Conservation (phyloP, 202 grass and related monocot species). For the Cymbopogon flexuosus region DNA sequence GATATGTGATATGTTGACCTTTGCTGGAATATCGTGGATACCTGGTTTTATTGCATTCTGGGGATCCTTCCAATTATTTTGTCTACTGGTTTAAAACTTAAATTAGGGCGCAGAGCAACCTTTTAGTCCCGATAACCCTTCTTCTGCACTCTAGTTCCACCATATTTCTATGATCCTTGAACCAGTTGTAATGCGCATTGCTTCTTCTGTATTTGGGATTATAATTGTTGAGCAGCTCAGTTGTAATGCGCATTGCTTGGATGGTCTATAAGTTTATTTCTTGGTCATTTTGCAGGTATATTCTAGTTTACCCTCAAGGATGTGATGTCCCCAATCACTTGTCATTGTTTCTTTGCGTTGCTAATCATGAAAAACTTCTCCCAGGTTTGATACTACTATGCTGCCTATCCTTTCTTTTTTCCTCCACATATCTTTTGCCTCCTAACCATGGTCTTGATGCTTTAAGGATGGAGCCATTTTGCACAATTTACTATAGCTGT, state of each 20-base stretch:
- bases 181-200: not conserved
- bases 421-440: not conserved
- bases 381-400: slow-evolving; percentile 54
- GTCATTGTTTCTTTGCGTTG: slow-evolving; percentile 80
- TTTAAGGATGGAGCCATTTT: slow-evolving; percentile 92
- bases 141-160: not conserved
- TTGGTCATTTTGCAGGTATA: slow-evolving; percentile 64
- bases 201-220: slow-evolving; percentile 19
- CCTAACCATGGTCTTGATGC: not conserved
- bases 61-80: not conserved
- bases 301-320: slow-evolving; percentile 96
- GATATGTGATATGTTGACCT: not conserved
- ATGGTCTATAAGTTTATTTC: not conserved
- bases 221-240: slow-evolving; percentile 4
- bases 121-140: not conserved
- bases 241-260: slow-evolving; percentile 3
- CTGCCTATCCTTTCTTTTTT: slow-evolving; percentile 18
- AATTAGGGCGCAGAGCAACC: not conserved
- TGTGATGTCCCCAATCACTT: slow-evolving; percentile 89
- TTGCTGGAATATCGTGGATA: not conserved
- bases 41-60: not conserved
- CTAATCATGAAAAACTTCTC: slow-evolving; percentile 65
- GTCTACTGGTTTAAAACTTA: not conserved
- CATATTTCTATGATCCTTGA: slow-evolving; percentile 1
- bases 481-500: slow-evolving; percentile 97